Evolutionary conservation across 495 filamentous ascomycete genomes (phyloP).

Genomic region (Parathielavia hyrcaniae): DNA sequence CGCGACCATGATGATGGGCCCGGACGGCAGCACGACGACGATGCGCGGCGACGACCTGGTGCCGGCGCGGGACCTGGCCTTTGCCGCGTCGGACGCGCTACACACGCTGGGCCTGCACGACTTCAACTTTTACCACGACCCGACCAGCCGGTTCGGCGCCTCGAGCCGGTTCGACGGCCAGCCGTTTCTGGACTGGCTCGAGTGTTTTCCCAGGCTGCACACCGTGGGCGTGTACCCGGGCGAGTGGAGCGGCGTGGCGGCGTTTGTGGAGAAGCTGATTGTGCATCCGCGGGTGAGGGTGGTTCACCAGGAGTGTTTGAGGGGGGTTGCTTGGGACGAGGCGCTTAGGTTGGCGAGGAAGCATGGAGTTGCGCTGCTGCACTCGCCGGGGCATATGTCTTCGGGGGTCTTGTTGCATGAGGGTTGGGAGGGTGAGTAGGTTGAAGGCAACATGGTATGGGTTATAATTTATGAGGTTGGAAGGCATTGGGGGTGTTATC

Average conservation of each 20-base stretch:
- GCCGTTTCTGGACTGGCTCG: slow-evolving; percentile 26
- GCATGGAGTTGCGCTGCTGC: slow-evolving; percentile 15
- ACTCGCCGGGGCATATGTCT: neutral
- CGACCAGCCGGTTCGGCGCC: neutral
- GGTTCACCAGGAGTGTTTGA: slow-evolving; percentile 19
- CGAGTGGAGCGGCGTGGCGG: neutral
- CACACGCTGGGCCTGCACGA: slow-evolving; percentile 24
- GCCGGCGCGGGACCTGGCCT: slow-evolving; percentile 15
- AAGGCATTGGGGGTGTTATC: neutral
- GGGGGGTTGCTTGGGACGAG: slow-evolving; percentile 15
- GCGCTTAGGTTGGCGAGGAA: slow-evolving; percentile 10
- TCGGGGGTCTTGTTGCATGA: neutral
- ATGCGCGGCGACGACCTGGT: neutral
- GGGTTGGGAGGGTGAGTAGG: neutral
- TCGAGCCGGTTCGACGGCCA: slow-evolving; percentile 19
- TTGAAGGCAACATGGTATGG: neutral
- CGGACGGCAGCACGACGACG: neutral
- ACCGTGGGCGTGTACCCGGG: slow-evolving; percentile 24
- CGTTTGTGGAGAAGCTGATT: slow-evolving; percentile 18
- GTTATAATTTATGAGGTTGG: neutral
- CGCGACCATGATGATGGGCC: too few relatives aligned
- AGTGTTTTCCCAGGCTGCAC: slow-evolving; percentile 21
- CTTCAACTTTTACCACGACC: slow-evolving; percentile 23
- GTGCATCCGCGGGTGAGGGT: slow-evolving; percentile 13
- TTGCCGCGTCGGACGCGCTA: slow-evolving; percentile 15